phyloP scores from a whole-genome alignment of 176 grass and related monocot species.

The Triticum dicoccoides region DNA sequence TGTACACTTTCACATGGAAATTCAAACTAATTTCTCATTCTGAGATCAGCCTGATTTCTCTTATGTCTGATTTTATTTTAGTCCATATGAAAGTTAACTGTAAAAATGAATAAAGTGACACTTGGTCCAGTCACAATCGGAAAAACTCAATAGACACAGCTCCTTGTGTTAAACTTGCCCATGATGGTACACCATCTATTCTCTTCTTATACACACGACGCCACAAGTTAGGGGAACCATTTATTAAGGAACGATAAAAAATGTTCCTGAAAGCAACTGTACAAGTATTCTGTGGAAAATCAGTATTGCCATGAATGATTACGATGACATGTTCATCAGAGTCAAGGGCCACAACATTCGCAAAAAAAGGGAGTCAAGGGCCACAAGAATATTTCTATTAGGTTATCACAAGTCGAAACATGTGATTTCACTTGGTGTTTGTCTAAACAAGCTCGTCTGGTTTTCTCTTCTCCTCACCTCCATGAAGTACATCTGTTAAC shows the following conservation, averaged over 20 bases:
- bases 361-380: not conserved
- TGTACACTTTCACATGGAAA: not conserved
- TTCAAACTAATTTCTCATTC: not conserved
- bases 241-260: not conserved
- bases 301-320: not conserved
- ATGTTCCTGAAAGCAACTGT: not conserved
- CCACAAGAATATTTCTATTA: not conserved
- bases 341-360: not conserved
- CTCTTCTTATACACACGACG: not conserved
- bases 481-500: slow-evolving; percentile 10
- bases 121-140: not conserved
- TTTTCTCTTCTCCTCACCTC: slow-evolving; percentile 6
- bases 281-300: not conserved
- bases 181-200: not conserved
- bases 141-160: not conserved
- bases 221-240: not conserved
- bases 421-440: slow-evolving; percentile 1
- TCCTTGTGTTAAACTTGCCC: not conserved
- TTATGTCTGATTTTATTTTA: slow-evolving; percentile 10
- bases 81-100: not conserved
- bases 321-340: not conserved
- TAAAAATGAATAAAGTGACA: not conserved
- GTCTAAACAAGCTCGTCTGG: not conserved
- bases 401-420: not conserved
- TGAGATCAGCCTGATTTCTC: not conserved